phyloP scores from a whole-genome alignment of 2,329 filamentous ascomycete genomes.

The Phialemoniopsis sp. region DNA sequence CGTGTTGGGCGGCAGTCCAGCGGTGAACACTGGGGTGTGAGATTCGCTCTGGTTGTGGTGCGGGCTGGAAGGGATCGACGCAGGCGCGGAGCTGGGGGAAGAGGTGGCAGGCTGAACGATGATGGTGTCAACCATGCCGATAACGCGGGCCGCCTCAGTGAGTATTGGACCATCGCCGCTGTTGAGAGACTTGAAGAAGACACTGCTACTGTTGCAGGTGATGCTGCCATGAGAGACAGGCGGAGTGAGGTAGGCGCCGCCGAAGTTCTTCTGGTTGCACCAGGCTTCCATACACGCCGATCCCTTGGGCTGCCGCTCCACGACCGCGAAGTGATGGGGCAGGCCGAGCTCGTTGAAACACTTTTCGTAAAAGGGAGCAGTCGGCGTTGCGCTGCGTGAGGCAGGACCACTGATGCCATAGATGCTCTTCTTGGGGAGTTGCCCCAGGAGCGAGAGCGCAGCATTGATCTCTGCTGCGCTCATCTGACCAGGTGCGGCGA shows the following conservation, averaged over 20 bases:
- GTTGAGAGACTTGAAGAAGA: conserved; percentile 46
- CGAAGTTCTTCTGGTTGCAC: conserved; percentile 71
- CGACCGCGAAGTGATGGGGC: conserved; percentile 74
- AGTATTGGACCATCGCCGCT: conserved; percentile 51
- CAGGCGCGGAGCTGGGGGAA: conserved; percentile 36
- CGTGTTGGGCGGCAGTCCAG: conserved; percentile 40
- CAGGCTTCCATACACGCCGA: conserved; percentile 66
- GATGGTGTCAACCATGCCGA: conserved; percentile 80
- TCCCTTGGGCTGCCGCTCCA: conserved; percentile 65
- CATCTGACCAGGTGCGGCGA: conserved; percentile 81
- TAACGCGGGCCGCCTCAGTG: conserved; percentile 72
- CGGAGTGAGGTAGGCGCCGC: conserved; percentile 77
- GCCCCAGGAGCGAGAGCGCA: conserved; percentile 72
- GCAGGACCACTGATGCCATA: conserved; percentile 74
- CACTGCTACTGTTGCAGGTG: conserved; percentile 42
- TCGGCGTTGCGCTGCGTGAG: conserved; percentile 59
- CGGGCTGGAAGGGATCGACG: conserved; percentile 45
- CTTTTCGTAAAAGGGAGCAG: conserved; percentile 83
- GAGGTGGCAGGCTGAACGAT: conserved; percentile 53
- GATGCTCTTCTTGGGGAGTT: conserved; percentile 73
- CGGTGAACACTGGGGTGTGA: conserved; percentile 5
- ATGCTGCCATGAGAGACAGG: conserved; percentile 59
- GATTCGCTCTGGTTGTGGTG: conserved; percentile 24
- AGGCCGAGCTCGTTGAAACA: conserved; percentile 79
- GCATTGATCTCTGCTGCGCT: conserved; percentile 83